Evolutionary conservation across 176 grass and related monocot genomes (phyloP), one percentile per base, ranked within the genome.

Genomic region (Poa annua): DNA sequence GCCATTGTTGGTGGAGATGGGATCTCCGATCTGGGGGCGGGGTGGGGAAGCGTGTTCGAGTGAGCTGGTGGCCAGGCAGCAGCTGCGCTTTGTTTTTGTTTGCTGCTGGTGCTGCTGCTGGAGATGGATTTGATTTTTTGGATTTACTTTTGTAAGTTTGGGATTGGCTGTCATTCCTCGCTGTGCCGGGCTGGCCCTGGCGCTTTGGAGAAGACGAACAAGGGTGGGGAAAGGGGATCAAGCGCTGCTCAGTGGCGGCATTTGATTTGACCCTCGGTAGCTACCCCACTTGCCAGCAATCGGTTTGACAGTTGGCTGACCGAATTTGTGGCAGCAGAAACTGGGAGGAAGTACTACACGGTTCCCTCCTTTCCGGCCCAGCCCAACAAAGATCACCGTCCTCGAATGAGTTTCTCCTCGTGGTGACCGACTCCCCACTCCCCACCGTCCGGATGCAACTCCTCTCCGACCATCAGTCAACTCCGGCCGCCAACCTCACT

Each of bases 1-100:
- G 89, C 85, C 85, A 88, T 90, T 12, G 38, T 8, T 2, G 41
- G 44, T 1, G 15, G 48, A 10, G 34, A 20, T 11, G 38, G 61
- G 79, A 76, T 82, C 80, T 81, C 71, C 26, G 83, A 85, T 89
- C 83, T 81, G 88, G 55, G 68, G 7, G 39, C 42, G 42, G 3
- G 47, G 5, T 11, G 25, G 47, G 86, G 64, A 75, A 34, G 82
- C 77, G 87, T 81, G 83, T 22, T 72, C 32, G 78, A 76, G 86
- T 88, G 86, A 88, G 74, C 64, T 83, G 86, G 29, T 78, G 85
- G 17, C 33, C 16, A 8, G n/a, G 17, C 70, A 77, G 74, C 44
- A 42, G 68, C 34, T 60, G 67, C 38, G 15, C 70, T 87, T 79
- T 79, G 17, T 38, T 79, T 84, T 36, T 34, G 47, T 25, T 53